These are phyloP conservation scores for Capsicum baccatum DNA, from an alignment of 257 asterid species.

Conservation along the genomic window DNA sequence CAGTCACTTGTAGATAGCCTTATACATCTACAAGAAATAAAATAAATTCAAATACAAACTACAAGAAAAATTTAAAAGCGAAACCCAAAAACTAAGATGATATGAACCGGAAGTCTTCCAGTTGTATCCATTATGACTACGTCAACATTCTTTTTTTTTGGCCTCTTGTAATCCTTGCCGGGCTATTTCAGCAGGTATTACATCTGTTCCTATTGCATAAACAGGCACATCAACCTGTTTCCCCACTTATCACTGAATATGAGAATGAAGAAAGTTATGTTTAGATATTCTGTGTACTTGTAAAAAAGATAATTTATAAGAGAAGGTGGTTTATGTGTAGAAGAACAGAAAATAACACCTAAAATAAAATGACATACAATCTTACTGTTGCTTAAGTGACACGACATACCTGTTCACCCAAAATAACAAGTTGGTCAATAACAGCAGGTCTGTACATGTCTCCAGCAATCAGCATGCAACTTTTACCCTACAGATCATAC, in stretches of 20 bases:
- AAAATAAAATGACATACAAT: neutral
- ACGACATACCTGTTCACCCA: conserved; percentile 60
- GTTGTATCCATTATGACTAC: conserved; percentile 99
- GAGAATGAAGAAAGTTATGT: conserved; percentile 26
- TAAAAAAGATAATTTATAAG: neutral
- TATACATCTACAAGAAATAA: conserved; percentile 65
- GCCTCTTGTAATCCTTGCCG: conserved; percentile 88
- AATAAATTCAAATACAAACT: conserved; percentile 8
- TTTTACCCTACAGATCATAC: conserved; percentile 72
- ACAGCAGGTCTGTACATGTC: conserved; percentile 99
- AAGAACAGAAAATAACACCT: neutral
- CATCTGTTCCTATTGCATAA: conserved; percentile 81
- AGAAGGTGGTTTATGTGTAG: neutral
- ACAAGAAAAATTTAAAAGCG: conserved; percentile 9
- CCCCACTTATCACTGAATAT: conserved; percentile 43
- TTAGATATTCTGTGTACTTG: neutral
- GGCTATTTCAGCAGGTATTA: conserved; percentile 95
- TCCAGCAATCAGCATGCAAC: conserved; percentile 98
- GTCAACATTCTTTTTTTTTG: conserved; percentile 71
- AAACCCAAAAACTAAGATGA: conserved; percentile 34
- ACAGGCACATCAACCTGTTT: conserved; percentile 94
- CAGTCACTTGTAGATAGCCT: conserved; percentile 41
- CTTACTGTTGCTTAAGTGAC: neutral
- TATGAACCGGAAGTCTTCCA: conserved; percentile 92
- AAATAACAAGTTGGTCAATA: conserved; percentile 88